A percentile compares a stretch with the other conserved stretches of the same genome.
These are phyloP conservation scores for Eutrema salsugineum DNA, from an alignment of 441 rosid species.

Conservation along the genomic window DNA sequence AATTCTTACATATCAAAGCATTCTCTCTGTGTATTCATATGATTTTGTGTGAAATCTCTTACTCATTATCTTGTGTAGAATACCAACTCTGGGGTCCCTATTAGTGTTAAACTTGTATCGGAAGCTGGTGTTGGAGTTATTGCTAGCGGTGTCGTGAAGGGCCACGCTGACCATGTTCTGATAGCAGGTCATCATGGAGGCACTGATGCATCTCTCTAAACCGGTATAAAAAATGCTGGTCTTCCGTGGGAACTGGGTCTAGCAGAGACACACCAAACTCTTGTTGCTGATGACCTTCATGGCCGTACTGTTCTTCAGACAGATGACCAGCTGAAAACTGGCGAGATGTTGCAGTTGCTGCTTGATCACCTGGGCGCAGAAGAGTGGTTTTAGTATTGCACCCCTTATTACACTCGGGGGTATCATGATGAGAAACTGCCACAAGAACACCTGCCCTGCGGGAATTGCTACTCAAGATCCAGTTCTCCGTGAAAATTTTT, in stretches of 20 bases:
- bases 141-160: conserved; percentile 99
- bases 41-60: neutral
- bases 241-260: conserved; percentile 99
- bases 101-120: conserved; percentile 96
- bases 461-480: conserved; percentile 99
- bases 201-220: conserved; percentile 99
- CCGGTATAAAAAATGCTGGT: conserved; percentile 99
- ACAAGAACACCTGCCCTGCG: conserved; percentile 99
- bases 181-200: conserved; percentile 99
- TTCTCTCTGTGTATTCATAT: neutral
- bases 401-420: conserved; percentile 99
- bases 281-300: conserved; percentile 98
- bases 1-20: neutral
- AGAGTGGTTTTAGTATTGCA: conserved; percentile 99
- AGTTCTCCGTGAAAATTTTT: conserved; percentile 93
- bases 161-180: conserved; percentile 98
- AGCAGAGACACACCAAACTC: conserved; percentile 99
- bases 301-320: conserved; percentile 98
- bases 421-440: conserved; percentile 99
- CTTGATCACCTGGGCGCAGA: conserved; percentile 99
- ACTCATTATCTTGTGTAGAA: conserved; percentile 50
- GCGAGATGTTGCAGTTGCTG: conserved; percentile 96
- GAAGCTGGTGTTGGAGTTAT: conserved; percentile 99
- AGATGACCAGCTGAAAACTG: conserved; percentile 99
- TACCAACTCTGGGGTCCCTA: conserved; percentile 91